Evolutionary conservation across 2,329 filamentous ascomycete genomes (phyloP), one percentile per base, ranked within the genome.

Genomic region (Periconia sp.): DNA sequence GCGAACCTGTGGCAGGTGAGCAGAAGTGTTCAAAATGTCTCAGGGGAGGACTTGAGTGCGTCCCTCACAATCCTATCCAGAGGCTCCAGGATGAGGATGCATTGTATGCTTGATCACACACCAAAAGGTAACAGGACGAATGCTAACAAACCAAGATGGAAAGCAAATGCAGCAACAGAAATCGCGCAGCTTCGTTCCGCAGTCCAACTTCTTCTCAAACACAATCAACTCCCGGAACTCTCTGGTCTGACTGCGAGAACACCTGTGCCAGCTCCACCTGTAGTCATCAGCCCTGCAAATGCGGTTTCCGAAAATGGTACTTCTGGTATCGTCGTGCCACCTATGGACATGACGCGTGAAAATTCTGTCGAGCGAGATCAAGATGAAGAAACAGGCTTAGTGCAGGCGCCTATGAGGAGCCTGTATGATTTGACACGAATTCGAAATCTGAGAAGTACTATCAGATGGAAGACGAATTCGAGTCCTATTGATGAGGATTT

Each of bases 31-130:
- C 60, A 10, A 66, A 66, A 45, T 68, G 63, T 41, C 46, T 66
- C 37, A 59, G 65, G 31, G 57, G 61, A 31, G 57, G 92, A 72
- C 89, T 88, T 49, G 95, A 94, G 69, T 99, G 94, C 70, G 85
- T 91, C 26, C 80, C 97, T 37, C 83, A 84, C 52, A 68, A 67
- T 39, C 52, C 63, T 34, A 59, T 63, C 34, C 63, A 68, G 37
- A 59, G 55, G 21, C 54, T 67, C 26, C 43, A 62, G 22, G 62
- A 66, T 18, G 65, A 66, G 48, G 65, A 68, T 40, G 56, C 56
- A 13, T 45, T 58, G 63, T 68, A 47, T 52, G 57, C 16, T 11
- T n/a, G 4, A 3, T 34, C 18, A n/a, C n/a, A n/a, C n/a, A n/a
- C n/a, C n/a, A n/a, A n/a, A n/a, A n/a, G n/a, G n/a, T n/a, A 4